A percentile compares a stretch with the other conserved stretches of the same genome.
These are phyloP conservation scores for Jaltomata sinuosa DNA, from an alignment of 257 asterid genomes.

Conservation along the genomic window DNA sequence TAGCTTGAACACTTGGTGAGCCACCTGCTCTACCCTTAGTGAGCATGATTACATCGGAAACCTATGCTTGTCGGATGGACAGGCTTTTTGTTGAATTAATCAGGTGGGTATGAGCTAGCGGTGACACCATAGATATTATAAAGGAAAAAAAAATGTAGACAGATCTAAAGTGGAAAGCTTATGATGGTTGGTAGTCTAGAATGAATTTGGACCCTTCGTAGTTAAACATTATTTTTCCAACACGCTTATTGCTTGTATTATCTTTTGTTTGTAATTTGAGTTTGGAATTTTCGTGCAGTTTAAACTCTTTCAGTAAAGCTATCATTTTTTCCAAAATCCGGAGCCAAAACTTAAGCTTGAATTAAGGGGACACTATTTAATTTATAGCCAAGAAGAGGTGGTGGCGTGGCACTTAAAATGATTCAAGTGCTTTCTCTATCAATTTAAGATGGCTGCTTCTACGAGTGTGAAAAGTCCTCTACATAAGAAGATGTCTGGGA, in stretches of 20 bases:
- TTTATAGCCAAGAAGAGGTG: background rate
- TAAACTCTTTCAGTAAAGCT: background rate
- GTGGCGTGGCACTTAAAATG: background rate
- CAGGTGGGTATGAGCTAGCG: background rate
- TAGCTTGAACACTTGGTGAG: background rate
- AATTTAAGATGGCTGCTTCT: conserved; percentile 22
- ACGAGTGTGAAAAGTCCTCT: conserved; percentile 17
- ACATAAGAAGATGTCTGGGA: conserved; percentile 19
- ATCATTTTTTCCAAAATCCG: background rate
- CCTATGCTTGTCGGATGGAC: background rate
- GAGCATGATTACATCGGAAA: background rate
- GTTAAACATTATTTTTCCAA: background rate
- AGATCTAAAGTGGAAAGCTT: background rate
- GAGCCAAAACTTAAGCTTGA: background rate
- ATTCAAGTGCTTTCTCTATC: background rate
- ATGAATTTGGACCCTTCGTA: background rate
- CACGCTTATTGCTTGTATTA: background rate
- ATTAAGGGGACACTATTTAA: background rate
- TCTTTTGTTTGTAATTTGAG: background rate
- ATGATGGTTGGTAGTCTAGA: background rate
- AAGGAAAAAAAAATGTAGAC: background rate
- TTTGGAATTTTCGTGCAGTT: background rate
- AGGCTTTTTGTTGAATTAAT: background rate
- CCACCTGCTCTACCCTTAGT: background rate
- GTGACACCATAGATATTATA: background rate